phyloP scores from a whole-genome alignment of 805 yeast genomes.

The Suhomyces sp. region DNA sequence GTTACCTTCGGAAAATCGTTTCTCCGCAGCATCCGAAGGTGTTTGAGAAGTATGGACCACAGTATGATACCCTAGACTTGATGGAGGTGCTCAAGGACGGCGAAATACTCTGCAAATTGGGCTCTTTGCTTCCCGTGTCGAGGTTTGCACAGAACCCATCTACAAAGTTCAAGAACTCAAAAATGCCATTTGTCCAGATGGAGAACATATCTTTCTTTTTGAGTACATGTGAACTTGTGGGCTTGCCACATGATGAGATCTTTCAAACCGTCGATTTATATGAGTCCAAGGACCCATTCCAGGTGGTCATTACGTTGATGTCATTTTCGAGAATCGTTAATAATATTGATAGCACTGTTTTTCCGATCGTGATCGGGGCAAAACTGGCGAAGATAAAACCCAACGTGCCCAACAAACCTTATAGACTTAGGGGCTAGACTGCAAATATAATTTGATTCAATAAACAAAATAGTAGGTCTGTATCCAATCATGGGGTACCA shows the following conservation, averaged over 20 bases:
- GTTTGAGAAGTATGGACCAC: conserved; percentile 10
- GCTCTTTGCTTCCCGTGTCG: conserved; percentile 19
- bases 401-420: conserved; percentile 59
- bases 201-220: conserved; percentile 78
- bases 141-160: conserved; percentile 23
- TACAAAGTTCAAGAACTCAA: conserved; percentile 54
- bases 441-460: too few species aligned
- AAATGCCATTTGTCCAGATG: conserved; percentile 78
- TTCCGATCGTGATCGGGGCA: conserved; percentile 40
- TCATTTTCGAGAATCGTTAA: conserved; percentile 72
- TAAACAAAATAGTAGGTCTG: too few species aligned
- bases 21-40: conserved; percentile 18
- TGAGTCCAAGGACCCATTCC: conserved; percentile 74
- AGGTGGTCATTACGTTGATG: conserved; percentile 70
- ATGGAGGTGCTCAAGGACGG: conserved; percentile 64
- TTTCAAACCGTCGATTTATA: conserved; percentile 77
- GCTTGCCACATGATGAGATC: conserved; percentile 77
- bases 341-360: conserved; percentile 27
- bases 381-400: conserved; percentile 45
- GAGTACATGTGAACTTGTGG: conserved; percentile 56
- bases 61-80: conserved; percentile 35
- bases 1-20: conserved; percentile 51
- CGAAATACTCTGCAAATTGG: conserved; percentile 34
- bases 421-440: too few species aligned
- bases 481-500: too few species aligned